These are phyloP conservation scores for Juncus inflexus DNA, from an alignment of 176 grass and related monocot genomes.

Conservation along the genomic window DNA sequence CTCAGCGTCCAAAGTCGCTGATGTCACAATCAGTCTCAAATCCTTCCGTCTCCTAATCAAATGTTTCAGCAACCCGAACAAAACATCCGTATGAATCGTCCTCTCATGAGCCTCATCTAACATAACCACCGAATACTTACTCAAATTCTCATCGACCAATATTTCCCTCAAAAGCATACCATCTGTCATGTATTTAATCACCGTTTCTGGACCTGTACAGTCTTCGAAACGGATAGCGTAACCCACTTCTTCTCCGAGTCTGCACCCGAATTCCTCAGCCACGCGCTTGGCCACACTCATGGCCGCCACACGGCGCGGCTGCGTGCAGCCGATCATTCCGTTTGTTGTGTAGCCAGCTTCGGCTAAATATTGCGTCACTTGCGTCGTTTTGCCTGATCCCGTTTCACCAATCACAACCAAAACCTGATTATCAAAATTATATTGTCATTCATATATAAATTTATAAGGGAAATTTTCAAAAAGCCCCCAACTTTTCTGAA, in stretches of 20 bases:
- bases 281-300: conserved; percentile 95
- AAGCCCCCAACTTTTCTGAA: no score
- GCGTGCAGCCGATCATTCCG: conserved; percentile 96
- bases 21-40: conserved; percentile 91
- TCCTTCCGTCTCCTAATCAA: conserved; percentile 85
- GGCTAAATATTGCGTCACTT: conserved; percentile 86
- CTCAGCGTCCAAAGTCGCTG: conserved; percentile 92
- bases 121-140: conserved; percentile 91
- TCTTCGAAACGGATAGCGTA: conserved; percentile 97
- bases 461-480: no score
- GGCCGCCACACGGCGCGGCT: conserved; percentile 87
- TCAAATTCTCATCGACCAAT: conserved; percentile 85
- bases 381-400: conserved; percentile 93
- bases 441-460: no score
- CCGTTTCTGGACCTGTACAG: conserved; percentile 81
- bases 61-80: conserved; percentile 85
- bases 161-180: conserved; percentile 97
- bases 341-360: conserved; percentile 87
- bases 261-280: conserved; percentile 90
- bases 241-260: conserved; percentile 86
- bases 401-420: conserved; percentile 95
- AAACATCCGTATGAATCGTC: conserved; percentile 88
- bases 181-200: conserved; percentile 98
- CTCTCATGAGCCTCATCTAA: conserved; percentile 98
- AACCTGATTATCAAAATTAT: conserved; percentile 7